phyloP scores from a whole-genome alignment of 768 basidiomycete genomes.

The Hemileccinum rubropunctum region DNA sequence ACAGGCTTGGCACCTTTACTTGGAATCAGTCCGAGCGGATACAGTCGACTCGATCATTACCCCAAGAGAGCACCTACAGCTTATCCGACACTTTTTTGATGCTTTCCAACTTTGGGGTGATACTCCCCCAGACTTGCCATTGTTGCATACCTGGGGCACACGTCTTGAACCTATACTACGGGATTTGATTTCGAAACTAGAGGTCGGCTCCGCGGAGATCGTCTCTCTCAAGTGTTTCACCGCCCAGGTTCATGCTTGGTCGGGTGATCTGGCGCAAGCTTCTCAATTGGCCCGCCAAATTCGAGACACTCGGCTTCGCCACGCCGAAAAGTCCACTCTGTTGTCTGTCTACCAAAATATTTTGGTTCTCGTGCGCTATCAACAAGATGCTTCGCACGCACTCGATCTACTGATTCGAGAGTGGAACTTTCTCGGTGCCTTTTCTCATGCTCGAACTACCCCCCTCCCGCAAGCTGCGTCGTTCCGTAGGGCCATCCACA shows the following conservation, averaged over 20 bases:
- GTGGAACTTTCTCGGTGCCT: conserved; percentile 32
- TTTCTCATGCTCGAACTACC: conserved; percentile 12
- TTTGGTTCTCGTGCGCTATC: conserved; percentile 34
- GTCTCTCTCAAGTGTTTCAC: conserved; percentile 27
- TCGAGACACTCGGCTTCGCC: conserved; percentile 15
- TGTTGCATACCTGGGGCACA: conserved; percentile 35
- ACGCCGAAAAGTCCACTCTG: conserved; percentile 22
- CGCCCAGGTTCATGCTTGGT: conserved; percentile 35
- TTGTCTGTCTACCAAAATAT: conserved; percentile 37
- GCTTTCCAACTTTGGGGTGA: conserved; percentile 14
- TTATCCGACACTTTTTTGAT: conserved; percentile 24
- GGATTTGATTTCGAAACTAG: conserved; percentile 23
- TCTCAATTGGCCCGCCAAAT: conserved; percentile 26
- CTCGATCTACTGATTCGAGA: conserved; percentile 41
- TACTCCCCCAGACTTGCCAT: conserved; percentile 15
- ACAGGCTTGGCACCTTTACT: conserved; percentile 41
- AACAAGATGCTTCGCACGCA: conserved; percentile 30
- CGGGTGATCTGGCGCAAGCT: conserved; percentile 37
- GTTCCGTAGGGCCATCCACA: conserved; percentile 29
- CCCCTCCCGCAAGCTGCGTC: conserved; percentile 14
- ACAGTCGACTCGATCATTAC: conserved; percentile 13
- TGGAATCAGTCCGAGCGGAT: conserved; percentile 7
- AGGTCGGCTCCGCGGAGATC: conserved; percentile 17
- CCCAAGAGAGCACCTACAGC: conserved; percentile 24
- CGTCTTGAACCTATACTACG: conserved; percentile 36